Conservation (phyloP, 306 rosid species). For the Cucurbita maxima region DNA sequence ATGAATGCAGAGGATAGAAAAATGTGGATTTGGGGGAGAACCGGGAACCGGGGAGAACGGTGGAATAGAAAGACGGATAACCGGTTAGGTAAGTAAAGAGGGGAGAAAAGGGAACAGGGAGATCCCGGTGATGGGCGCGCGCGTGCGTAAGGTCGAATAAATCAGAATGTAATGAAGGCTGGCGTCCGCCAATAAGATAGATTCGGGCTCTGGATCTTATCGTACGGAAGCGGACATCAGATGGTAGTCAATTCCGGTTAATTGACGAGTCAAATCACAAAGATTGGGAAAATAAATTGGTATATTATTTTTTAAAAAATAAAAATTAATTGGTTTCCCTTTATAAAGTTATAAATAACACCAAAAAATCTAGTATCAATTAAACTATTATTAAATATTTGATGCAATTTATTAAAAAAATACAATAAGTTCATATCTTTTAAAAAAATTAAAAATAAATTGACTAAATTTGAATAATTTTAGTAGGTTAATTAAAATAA, state of each 20-base stretch:
- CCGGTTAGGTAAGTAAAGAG: conserved; percentile 7
- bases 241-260: conserved; percentile 3
- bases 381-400: too few relatives aligned
- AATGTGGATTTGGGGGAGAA: neutral
- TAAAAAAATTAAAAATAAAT: too few relatives aligned
- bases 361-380: neutral
- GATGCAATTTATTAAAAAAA: too few relatives aligned
- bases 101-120: neutral
- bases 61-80: neutral
- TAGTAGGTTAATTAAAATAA: too few relatives aligned
- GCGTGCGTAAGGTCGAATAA: conserved; percentile 3
- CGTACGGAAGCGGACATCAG: conserved; percentile 14
- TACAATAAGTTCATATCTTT: too few relatives aligned
- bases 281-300: neutral
- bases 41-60: neutral
- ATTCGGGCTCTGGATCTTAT: conserved; percentile 11
- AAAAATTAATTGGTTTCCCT: neutral
- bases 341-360: too few relatives aligned
- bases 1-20: neutral
- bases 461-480: too few relatives aligned
- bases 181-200: conserved; percentile 10
- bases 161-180: neutral
- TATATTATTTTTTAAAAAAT: too few relatives aligned
- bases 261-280: neutral
- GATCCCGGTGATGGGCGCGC: neutral